phyloP scores from a whole-genome alignment of 2,329 filamentous ascomycete genomes.

The Neonectria hederae region DNA sequence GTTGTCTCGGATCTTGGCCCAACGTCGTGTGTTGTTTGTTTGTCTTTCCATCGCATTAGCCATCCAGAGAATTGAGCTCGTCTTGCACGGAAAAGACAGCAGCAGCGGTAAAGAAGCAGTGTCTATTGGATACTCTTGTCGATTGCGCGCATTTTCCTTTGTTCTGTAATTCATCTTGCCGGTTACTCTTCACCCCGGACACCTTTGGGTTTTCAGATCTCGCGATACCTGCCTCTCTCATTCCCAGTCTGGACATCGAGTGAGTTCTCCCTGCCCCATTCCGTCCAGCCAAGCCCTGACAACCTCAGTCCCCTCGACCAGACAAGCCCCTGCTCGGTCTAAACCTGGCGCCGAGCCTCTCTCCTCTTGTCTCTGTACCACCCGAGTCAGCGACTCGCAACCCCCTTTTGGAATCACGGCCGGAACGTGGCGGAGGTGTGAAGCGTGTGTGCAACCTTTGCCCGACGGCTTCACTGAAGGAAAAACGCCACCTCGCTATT shows the following conservation, averaged over 20 bases:
- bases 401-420: neutral
- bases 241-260: neutral
- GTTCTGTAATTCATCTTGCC: neutral
- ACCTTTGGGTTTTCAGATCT: neutral
- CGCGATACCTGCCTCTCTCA: neutral
- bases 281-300: neutral
- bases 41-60: neutral
- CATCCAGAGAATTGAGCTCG: neutral
- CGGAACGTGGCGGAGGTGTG: constrained; percentile 21
- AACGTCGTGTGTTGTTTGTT: constrained; percentile 23
- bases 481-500: constrained; percentile 48
- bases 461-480: constrained; percentile 28
- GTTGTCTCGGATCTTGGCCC: constrained; percentile 37
- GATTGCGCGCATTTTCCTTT: neutral
- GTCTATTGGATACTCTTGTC: neutral
- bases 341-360: neutral
- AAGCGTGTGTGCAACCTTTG: constrained; percentile 35
- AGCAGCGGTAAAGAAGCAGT: neutral
- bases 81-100: neutral
- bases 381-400: constrained; percentile 5
- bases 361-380: neutral
- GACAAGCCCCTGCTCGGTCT: neutral
- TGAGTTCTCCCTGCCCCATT: neutral
- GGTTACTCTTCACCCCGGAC: neutral
- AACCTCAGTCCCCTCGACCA: neutral